These are phyloP conservation scores for Austropuccinia psidii DNA, from an alignment of 1,284 basidiomycete genomes.

Conservation along the genomic window DNA sequence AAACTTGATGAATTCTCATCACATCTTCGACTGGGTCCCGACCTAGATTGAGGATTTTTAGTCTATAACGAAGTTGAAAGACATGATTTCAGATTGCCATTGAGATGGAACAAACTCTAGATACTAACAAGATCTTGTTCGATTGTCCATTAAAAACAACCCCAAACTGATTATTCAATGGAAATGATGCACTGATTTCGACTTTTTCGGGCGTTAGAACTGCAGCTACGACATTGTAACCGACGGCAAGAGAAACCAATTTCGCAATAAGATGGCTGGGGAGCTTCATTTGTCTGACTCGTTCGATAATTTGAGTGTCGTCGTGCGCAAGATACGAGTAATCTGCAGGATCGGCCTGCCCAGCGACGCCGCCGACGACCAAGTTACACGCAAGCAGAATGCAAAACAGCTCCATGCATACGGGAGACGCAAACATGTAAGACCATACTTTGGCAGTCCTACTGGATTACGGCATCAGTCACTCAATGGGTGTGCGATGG, in stretches of 20 bases:
- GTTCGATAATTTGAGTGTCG: no score
- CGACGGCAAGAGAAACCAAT: neutral
- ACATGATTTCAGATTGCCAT: neutral
- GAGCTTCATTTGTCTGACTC: no score
- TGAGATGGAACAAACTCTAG: neutral
- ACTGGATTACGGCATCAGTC: no score
- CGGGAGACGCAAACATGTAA: no score
- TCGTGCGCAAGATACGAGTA: no score
- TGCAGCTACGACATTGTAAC: neutral
- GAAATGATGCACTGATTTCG: slow-evolving; percentile 29
- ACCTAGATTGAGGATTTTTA: slow-evolving; percentile 26
- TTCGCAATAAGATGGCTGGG: no score
- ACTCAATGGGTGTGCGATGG: no score
- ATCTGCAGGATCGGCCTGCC: no score
- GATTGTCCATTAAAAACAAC: slow-evolving; percentile 35
- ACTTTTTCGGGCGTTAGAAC: slow-evolving; percentile 25
- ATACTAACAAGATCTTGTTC: slow-evolving; percentile 32
- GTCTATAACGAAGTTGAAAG: neutral
- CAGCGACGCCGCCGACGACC: no score
- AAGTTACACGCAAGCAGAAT: no score
- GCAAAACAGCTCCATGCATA: no score
- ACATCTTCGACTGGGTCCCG: slow-evolving; percentile 28
- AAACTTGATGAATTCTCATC: slow-evolving; percentile 29
- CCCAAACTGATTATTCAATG: slow-evolving; percentile 29
- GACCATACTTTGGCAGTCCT: no score